A percentile compares a stretch with the other conserved stretches of the same genome.
These are phyloP conservation scores for Pyrus communis DNA, from an alignment of 306 rosid genomes.

Conservation along the genomic window DNA sequence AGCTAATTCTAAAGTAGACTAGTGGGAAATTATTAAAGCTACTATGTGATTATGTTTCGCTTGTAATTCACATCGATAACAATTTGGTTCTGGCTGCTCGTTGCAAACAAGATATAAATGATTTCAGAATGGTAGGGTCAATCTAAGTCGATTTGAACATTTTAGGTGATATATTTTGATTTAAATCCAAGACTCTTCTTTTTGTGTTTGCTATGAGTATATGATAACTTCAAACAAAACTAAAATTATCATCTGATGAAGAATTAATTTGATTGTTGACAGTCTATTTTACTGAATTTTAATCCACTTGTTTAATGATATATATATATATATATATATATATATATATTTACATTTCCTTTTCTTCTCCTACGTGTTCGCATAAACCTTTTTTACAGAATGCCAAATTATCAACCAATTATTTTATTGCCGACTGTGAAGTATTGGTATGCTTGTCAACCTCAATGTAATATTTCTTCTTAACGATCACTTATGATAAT, in stretches of 20 bases:
- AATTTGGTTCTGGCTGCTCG: background rate
- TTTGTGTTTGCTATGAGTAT: background rate
- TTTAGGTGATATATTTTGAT: background rate
- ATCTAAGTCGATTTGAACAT: background rate
- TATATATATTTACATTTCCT: background rate
- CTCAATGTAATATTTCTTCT: constrained; percentile 9
- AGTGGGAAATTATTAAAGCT: background rate
- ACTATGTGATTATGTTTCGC: background rate
- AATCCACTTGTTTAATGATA: background rate
- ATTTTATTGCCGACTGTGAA: constrained; percentile 77
- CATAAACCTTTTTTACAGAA: constrained; percentile 88
- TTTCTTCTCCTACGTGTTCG: constrained; percentile 21
- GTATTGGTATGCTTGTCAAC: constrained; percentile 52
- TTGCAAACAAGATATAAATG: background rate
- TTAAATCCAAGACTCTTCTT: background rate
- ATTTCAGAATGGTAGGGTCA: background rate
- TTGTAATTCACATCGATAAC: background rate
- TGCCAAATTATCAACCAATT: constrained; percentile 69
- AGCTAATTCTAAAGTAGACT: background rate
- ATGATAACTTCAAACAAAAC: background rate
- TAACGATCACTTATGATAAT: background rate
- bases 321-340: background rate
- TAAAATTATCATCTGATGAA: background rate
- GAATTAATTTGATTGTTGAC: background rate
- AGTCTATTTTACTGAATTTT: background rate